Percentiles rank a stretch among this genome's conserved stretches.
Evolutionary conservation across 2,329 filamentous ascomycete species (phyloP).

Genomic region (Aspergillus bombycis): DNA sequence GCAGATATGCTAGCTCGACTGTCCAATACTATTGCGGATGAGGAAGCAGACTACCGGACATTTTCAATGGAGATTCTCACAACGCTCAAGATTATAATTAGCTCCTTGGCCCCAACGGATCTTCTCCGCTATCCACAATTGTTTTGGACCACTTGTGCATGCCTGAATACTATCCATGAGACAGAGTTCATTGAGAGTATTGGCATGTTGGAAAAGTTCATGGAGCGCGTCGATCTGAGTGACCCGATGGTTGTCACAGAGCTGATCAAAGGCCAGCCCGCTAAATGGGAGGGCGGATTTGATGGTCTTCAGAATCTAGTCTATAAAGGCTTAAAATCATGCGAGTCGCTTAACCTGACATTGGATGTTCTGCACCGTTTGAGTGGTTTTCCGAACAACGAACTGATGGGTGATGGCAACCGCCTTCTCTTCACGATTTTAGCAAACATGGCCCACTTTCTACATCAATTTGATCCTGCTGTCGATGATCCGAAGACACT

Average conservation of each 20-base stretch:
- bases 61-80: conserved; percentile 98
- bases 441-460: conserved; percentile 86
- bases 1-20: conserved; percentile 94
- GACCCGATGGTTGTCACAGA: conserved; percentile 69
- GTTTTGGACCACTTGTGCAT: conserved; percentile 97
- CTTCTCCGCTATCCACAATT: conserved; percentile 89
- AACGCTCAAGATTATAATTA: conserved; percentile 87
- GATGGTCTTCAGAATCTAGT: conserved; percentile 83
- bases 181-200: conserved; percentile 89
- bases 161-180: conserved; percentile 95
- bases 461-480: conserved; percentile 74
- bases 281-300: conserved; percentile 86
- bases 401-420: conserved; percentile 78
- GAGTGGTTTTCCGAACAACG: conserved; percentile 75
- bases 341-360: conserved; percentile 76
- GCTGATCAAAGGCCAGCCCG: conserved; percentile 77
- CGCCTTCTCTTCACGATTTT: conserved; percentile 83
- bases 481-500: conserved; percentile 59
- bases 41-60: conserved; percentile 89
- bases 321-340: conserved; percentile 91
- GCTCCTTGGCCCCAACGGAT: conserved; percentile 76
- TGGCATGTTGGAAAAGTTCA: conserved; percentile 84
- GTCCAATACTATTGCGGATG: conserved; percentile 95
- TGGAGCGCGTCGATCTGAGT: conserved; percentile 81
- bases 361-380: conserved; percentile 78